These are phyloP conservation scores for Thoreauomyces humboldtii DNA, from an alignment of 192 early-diverging fungal genomes.

Conservation along the genomic window DNA sequence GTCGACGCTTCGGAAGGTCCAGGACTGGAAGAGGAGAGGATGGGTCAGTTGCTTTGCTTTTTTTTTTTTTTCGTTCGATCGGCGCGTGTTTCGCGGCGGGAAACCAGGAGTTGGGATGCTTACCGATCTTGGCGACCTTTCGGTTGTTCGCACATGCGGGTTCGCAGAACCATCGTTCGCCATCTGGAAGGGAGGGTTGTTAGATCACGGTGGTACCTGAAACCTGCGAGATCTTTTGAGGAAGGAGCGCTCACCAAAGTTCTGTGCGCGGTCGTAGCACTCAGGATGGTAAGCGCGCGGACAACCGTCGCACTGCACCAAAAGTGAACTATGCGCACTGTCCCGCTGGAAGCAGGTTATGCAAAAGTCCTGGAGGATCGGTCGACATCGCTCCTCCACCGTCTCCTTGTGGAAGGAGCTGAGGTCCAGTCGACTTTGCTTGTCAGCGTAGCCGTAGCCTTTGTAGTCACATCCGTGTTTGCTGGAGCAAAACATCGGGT, in stretches of 20 bases:
- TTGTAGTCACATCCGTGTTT: constrained; percentile 96
- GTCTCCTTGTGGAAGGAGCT: constrained; percentile 71
- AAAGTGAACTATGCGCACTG: constrained; percentile 56
- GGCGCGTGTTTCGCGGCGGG: too few relatives aligned
- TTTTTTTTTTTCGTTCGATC: too few relatives aligned
- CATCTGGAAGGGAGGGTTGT: constrained; percentile 15
- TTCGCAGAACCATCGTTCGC: constrained; percentile 65
- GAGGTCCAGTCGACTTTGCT: constrained; percentile 80
- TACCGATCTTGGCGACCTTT: constrained; percentile 51
- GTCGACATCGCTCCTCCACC: constrained; percentile 75
- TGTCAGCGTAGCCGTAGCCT: constrained; percentile 89
- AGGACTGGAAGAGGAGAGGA: constrained; percentile 12
- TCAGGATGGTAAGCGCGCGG: constrained; percentile 76
- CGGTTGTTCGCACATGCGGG: constrained; percentile 54
- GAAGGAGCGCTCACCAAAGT: too few relatives aligned
- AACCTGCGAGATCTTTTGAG: neutral
- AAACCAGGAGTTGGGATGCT: too few relatives aligned
- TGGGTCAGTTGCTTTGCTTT: too few relatives aligned
- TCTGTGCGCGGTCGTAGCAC: constrained; percentile 47
- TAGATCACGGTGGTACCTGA: neutral
- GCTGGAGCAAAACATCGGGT: constrained; percentile 31
- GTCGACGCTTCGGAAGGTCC: constrained; percentile 29
- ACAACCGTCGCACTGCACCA: constrained; percentile 84
- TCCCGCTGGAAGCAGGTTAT: constrained; percentile 70
- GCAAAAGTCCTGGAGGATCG: constrained; percentile 87